Conservation (phyloP, 2,329 filamentous ascomycete genomes). For the Aspergillus fumigatus region DNA sequence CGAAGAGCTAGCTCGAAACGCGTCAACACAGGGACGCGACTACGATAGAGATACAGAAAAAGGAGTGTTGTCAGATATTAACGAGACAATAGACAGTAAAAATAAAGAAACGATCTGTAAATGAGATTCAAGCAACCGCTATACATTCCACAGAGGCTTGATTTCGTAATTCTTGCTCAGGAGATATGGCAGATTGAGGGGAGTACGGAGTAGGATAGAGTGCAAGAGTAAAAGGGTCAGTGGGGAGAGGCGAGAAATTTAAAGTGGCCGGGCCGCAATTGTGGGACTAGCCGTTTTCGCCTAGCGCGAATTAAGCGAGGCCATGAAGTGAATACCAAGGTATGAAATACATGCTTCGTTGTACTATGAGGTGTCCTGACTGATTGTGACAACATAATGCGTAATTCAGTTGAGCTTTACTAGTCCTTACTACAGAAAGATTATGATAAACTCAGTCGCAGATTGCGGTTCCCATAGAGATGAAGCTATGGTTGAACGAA, state of each 20-base stretch:
- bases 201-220: background rate
- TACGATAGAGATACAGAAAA: background rate
- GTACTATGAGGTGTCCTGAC: slow-evolving; percentile 42
- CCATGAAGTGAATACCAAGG: background rate
- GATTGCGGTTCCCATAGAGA: slow-evolving; percentile 6
- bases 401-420: background rate
- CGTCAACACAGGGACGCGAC: background rate
- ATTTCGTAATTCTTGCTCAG: background rate
- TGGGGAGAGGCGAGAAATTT: background rate
- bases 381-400: background rate
- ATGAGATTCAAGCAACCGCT: background rate
- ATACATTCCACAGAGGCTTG: background rate
- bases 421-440: too few species aligned
- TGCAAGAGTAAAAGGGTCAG: background rate
- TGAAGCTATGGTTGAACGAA: background rate
- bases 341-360: slow-evolving; percentile 29
- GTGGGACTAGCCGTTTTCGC: background rate
- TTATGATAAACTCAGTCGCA: background rate
- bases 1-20: background rate
- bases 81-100: background rate
- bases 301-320: background rate
- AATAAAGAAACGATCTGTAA: background rate
- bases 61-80: background rate
- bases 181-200: background rate
- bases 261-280: background rate